Evolutionary conservation across 805 yeast species (phyloP), one percentile per base, ranked within the genome.

Genomic region (Ogataea degrootiae): DNA sequence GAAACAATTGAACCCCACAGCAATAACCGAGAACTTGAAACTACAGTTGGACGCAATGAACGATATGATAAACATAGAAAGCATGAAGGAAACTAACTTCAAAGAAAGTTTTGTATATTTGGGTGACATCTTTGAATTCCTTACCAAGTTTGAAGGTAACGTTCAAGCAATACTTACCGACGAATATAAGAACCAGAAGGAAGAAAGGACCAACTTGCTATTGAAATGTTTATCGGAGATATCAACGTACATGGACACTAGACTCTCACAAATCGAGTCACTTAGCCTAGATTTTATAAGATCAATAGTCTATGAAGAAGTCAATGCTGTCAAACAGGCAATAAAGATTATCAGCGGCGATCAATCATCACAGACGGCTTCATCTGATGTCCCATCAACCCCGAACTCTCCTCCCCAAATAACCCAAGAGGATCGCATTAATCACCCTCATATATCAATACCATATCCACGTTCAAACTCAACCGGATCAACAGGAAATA

Each of bases 1-100:
- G 19, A 49, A 49, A 31, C 48, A 41, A 19, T 33, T 52, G 11
- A 56, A 54, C 26, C 56, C 58, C 16, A 43, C 51, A 1, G 35
- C 54, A 7, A 53, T 59, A 15, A 49, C 58, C 4, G 58, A 60
- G 19, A 53, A 57, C 34, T 46, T 65, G 29, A 45, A 51, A 19
- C 31, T 53, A 22, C 67, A 64, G 42, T 51, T 63, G 2, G 55
- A 54, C 7, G 63, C 65, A 1, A 35, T 63, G 14, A 50, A 52
- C n/a, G 63, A 59, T 42, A 42, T 63, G 16, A 54, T 59, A 2
- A 49, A 45, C 3, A 46, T 41, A 2, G 49, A 62, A 8, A 43
- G 51, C 26, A n/a, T 40, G 9, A 51, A 51, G 21, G 62, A 59
- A 41, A 46, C 41, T 1, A 53, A 48, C 22, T 62, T 51, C 35